Base-by-base conservation (phyloP, 2,329 filamentous ascomycete genomes). In the Metarhizium humberi region DNA sequence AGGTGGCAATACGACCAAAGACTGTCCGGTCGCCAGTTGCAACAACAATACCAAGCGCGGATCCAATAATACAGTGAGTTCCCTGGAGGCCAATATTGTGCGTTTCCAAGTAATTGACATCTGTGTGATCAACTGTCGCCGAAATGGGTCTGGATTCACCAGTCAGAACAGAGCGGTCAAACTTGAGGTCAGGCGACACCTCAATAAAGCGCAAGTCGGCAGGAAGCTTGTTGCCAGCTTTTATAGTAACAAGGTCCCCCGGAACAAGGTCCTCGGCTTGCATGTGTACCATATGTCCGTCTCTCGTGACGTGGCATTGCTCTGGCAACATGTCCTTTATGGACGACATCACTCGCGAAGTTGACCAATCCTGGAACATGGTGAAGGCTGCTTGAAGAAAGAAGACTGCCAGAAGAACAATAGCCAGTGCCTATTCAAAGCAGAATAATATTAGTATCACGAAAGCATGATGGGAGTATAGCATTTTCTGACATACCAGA, bases 261-360 rank as follows among this genome's bases (percentile, higher is more conserved):
- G 86, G 87, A 0, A 91, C 86, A 30, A 92, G 74, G 10, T 88
- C 80, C 1, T 73, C 67, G 0, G 82, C 82, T 2, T 73, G 69
- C 3, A 82, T 70, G 16, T 73, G 75, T 1, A 72, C 63, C 58
- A 79, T 73, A 3, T 66, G 63, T 1, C 82, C 79, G 59, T 88
- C 80, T 20, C 87, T 80, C 6, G 87, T 70, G 7, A 87, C 76
- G 30, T 84, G 73, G 62, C 85, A 89, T 56, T 83, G 77, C 61
- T 90, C 87, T 0, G 88, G 88, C n/a, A 92, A 75, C 87, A 92
- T 88, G 18, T 80, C 85, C 50, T 85, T 88, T 66, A 92, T 92
- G 0, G 86, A 89, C 18, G 83, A 81, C 88, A 92, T 92, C 55
- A 90, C 87, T 5, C 84, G 75, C 1, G 81, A 86, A 0, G 86